Evolutionary conservation across 176 grass and related monocot genomes (phyloP).

Genomic region (Cymbopogon citratus): DNA sequence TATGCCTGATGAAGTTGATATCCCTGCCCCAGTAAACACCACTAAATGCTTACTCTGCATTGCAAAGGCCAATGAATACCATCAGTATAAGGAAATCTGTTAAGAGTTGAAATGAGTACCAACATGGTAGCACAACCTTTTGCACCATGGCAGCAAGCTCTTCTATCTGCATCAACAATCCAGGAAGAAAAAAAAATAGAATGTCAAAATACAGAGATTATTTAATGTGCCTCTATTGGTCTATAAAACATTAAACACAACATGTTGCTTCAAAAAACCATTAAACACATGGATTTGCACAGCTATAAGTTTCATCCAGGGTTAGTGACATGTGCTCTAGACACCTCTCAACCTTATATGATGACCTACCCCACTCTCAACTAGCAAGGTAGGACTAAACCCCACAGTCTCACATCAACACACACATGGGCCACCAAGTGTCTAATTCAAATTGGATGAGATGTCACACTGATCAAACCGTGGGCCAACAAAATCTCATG

Average conservation of each 20-base stretch:
- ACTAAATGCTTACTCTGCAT: constrained; percentile 98
- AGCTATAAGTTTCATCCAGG: not conserved
- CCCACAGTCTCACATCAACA: not conserved
- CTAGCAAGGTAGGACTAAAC: not conserved
- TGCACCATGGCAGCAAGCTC: constrained; percentile 82
- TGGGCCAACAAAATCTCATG: no score
- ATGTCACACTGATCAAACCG: no score
- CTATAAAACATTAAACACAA: not conserved
- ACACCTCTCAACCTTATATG: not conserved
- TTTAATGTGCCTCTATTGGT: not conserved
- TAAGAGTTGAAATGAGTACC: constrained; percentile 1
- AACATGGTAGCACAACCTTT: constrained; percentile 41
- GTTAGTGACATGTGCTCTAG: not conserved
- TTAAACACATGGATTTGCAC: constrained; percentile 4
- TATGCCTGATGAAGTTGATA: constrained; percentile 96
- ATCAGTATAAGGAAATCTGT: constrained; percentile 7
- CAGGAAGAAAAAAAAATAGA: not conserved
- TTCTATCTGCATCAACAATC: constrained; percentile 65
- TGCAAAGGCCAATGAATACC: not conserved
- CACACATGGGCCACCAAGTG: not conserved
- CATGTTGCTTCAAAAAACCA: not conserved
- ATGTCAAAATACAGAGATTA: constrained; percentile 6
- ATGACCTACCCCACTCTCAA: not conserved
- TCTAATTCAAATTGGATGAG: not conserved
- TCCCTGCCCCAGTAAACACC: constrained; percentile 91